Conservation (phyloP, 331 rosid genomes). For the Acacia concinna region DNA sequence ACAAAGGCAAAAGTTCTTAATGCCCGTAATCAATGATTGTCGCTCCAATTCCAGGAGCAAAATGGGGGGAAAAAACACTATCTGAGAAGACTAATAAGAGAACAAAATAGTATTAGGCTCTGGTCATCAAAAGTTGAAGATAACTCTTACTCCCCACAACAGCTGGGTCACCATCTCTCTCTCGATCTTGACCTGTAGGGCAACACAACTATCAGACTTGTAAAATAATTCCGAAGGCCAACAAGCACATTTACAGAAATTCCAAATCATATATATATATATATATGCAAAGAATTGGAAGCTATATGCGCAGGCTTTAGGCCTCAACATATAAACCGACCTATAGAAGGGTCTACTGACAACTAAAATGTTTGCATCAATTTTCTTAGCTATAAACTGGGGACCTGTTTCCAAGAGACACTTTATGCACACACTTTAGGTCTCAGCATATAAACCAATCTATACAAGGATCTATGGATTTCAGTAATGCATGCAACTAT, state of each 20-base stretch:
- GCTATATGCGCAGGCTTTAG: background rate
- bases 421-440: background rate
- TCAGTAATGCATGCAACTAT: background rate
- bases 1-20: constrained; percentile 52
- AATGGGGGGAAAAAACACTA: constrained; percentile 53
- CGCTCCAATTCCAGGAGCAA: constrained; percentile 73
- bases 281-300: background rate
- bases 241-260: background rate
- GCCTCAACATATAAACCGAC: background rate
- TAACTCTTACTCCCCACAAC: constrained; percentile 54
- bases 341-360: background rate
- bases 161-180: constrained; percentile 80
- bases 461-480: background rate
- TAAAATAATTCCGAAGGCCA: constrained; percentile 8
- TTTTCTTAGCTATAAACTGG: background rate
- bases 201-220: constrained; percentile 34
- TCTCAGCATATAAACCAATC: background rate
- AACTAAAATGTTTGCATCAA: background rate
- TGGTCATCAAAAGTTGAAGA: constrained; percentile 63
- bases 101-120: constrained; percentile 75
- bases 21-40: constrained; percentile 62
- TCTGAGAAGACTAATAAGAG: constrained; percentile 42
- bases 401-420: background rate
- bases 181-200: constrained; percentile 69
- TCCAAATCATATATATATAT: constrained; percentile 5